phyloP scores from a whole-genome alignment of 148 eudicot genomes.

The Polygonum aviculare region DNA sequence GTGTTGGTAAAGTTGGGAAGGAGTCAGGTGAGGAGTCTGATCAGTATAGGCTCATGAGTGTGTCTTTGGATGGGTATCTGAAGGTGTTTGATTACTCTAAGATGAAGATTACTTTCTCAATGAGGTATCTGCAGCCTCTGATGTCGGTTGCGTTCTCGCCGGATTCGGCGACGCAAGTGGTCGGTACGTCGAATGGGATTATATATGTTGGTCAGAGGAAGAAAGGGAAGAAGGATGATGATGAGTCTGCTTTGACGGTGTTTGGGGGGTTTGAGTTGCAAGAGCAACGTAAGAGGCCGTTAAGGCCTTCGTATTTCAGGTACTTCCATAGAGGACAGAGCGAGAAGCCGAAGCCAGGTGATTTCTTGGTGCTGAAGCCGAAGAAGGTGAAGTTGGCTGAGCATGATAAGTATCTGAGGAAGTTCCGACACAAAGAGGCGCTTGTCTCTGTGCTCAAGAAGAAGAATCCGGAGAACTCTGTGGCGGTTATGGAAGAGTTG shows the following conservation, averaged over 20 bases:
- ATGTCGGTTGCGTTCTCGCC: slow-evolving; percentile 83
- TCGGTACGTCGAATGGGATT: slow-evolving; percentile 80
- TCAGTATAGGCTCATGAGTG: slow-evolving; percentile 64
- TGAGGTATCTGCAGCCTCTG: slow-evolving; percentile 75
- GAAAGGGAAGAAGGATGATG: slow-evolving; percentile 21
- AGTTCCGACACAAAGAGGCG: slow-evolving; percentile 93
- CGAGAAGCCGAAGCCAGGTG: slow-evolving; percentile 74
- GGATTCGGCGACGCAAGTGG: slow-evolving; percentile 53
- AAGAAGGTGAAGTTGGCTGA: slow-evolving; percentile 70
- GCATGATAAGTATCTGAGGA: slow-evolving; percentile 74
- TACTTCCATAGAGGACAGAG: slow-evolving; percentile 82
- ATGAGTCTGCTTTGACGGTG: slow-evolving; percentile 21
- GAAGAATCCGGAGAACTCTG: slow-evolving; percentile 57
- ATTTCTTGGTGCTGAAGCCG: slow-evolving; percentile 47
- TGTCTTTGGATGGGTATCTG: slow-evolving; percentile 79
- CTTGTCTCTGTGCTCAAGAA: slow-evolving; percentile 57
- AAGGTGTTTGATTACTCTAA: slow-evolving; percentile 85
- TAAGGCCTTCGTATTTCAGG: slow-evolving; percentile 67
- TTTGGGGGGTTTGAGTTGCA: slow-evolving; percentile 26
- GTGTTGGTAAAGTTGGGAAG: slow-evolving; percentile 62
- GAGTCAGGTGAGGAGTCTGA: slow-evolving; percentile 47
- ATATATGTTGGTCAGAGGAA: slow-evolving; percentile 74
- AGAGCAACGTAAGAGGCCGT: slow-evolving; percentile 36
- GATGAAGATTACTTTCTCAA: slow-evolving; percentile 58
- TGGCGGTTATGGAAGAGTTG: slow-evolving; percentile 92